These are phyloP conservation scores for Medicago truncatula DNA, from an alignment of 306 rosid genomes.

Conservation along the genomic window MtrunA17r5.0-ANR NC_053042.1:10145001-10145500, in stretches of 20 bases:
- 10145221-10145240: neutral
- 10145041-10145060: too few relatives aligned
- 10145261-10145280: neutral
- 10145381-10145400: neutral
- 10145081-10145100: too few relatives aligned
- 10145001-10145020: conserved; percentile 8
- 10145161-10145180: conserved; percentile 19
- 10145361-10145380: conserved; percentile 18
- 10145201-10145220: neutral
- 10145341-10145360: neutral
- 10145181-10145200: conserved; percentile 13
- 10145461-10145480: neutral
- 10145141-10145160: neutral
- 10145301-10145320: neutral
- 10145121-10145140: conserved; percentile 3
- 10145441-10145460: neutral
- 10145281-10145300: conserved; percentile 16
- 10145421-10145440: neutral
- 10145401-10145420: neutral
- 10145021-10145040: conserved; percentile 25
- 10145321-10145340: too few relatives aligned
- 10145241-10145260: neutral
- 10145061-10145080: too few relatives aligned
- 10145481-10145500: neutral
- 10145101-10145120: neutral